Conservation (phyloP, 2,329 filamentous ascomycete genomes). For the Exophiala alcalophila region DNA sequence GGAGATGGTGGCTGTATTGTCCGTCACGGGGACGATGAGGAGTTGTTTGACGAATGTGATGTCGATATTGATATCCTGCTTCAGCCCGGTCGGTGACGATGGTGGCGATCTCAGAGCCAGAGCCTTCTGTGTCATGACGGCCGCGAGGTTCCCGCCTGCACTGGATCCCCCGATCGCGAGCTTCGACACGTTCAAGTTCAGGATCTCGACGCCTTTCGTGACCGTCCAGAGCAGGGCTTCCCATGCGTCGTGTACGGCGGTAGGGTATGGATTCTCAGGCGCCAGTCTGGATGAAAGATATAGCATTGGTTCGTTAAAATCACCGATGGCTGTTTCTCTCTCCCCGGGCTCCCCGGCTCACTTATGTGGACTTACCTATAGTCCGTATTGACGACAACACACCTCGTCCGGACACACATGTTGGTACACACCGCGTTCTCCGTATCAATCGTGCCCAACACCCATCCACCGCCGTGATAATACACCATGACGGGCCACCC, state of each 20-base stretch:
- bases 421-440: constrained; percentile 57
- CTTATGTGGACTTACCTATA: not conserved
- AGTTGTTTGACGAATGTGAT: constrained; percentile 8
- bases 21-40: constrained; percentile 45
- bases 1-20: constrained; percentile 50
- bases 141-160: constrained; percentile 47
- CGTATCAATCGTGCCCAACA: constrained; percentile 55
- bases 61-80: not conserved
- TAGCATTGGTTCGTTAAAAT: constrained; percentile 54
- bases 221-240: constrained; percentile 51
- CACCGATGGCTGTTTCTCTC: constrained; percentile 43
- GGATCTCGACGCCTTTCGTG: constrained; percentile 40
- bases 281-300: constrained; percentile 58
- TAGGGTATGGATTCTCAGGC: constrained; percentile 56
- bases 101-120: constrained; percentile 42
- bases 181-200: constrained; percentile 43
- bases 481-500: constrained; percentile 58
- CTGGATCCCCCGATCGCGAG: constrained; percentile 52
- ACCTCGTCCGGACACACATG: constrained; percentile 44
- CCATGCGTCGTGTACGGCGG: constrained; percentile 56
- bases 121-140: constrained; percentile 3
- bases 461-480: constrained; percentile 59
- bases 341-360: not conserved
- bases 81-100: constrained; percentile 1
- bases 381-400: not conserved